Conservation (phyloP, 2,329 filamentous ascomycete genomes). For the Fusarium sp. region DNA sequence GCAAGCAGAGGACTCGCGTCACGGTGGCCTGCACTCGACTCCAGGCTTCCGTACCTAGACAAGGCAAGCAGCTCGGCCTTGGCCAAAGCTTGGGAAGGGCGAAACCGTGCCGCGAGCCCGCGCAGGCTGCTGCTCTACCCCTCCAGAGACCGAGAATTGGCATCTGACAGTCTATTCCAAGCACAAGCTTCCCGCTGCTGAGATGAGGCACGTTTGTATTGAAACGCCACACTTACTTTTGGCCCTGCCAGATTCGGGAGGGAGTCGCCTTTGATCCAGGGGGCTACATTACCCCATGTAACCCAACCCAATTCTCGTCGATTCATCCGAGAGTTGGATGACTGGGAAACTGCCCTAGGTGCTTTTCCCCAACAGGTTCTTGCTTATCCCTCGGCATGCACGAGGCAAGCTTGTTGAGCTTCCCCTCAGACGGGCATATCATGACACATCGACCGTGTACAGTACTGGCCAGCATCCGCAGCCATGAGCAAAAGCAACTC, state of each 20-base stretch:
- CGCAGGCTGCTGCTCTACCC: background rate
- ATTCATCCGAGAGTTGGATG: background rate
- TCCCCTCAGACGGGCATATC: background rate
- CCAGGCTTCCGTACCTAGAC: background rate
- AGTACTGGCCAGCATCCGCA: background rate
- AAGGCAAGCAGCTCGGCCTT: background rate
- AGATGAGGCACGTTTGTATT: constrained; percentile 19
- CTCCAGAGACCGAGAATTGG: constrained; percentile 2
- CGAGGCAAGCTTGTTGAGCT: constrained; percentile 23
- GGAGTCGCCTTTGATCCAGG: constrained; percentile 22
- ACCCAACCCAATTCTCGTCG: constrained; percentile 22
- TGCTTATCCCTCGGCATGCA: constrained; percentile 8
- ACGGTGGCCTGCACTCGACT: background rate
- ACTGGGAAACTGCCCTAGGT: constrained; percentile 3
- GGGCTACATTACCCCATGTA: constrained; percentile 6
- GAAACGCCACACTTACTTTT: constrained; percentile 46
- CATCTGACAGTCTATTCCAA: constrained; percentile 5
- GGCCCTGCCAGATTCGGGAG: background rate
- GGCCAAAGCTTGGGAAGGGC: no score
- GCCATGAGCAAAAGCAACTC: background rate
- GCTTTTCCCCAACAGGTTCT: constrained; percentile 12
- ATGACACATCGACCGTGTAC: background rate
- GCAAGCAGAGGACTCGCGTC: background rate
- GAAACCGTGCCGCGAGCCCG: background rate
- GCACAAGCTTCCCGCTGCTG: background rate